Percentiles rank a stretch among this genome's conserved stretches.
These are phyloP conservation scores for Isochrysis galbana DNA, from an alignment of 78 protist species.

Conservation along the genomic window DNA sequence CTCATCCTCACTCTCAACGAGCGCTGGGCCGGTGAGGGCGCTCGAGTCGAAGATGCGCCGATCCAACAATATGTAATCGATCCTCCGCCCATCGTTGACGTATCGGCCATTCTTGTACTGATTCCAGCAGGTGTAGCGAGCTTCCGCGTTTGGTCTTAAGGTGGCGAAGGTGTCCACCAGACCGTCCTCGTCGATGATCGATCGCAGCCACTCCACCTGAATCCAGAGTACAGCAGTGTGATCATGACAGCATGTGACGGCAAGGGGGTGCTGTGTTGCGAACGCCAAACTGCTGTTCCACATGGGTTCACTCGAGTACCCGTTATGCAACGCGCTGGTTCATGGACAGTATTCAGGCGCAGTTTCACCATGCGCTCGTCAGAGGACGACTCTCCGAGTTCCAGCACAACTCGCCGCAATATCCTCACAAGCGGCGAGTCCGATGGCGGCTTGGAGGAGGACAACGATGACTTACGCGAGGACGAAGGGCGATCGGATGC, in stretches of 20 bases:
- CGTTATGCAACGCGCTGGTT: too few relatives aligned
- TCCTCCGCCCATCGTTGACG: slow-evolving; percentile 10
- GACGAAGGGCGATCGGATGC: too few relatives aligned
- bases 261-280: too few relatives aligned
- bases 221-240: too few relatives aligned
- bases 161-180: not conserved
- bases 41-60: not conserved
- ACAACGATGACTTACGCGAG: too few relatives aligned
- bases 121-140: slow-evolving; percentile 20
- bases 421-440: not conserved
- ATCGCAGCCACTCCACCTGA: not conserved
- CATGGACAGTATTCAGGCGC: too few relatives aligned
- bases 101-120: slow-evolving; percentile 20
- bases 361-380: too few relatives aligned
- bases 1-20: not conserved
- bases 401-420: not conserved
- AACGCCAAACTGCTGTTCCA: too few relatives aligned
- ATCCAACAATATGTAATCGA: not conserved
- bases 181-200: not conserved
- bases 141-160: not conserved
- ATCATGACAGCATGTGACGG: too few relatives aligned
- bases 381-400: not conserved
- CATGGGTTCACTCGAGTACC: too few relatives aligned
- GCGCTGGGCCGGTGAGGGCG: not conserved
- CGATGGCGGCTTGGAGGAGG: not conserved